These are phyloP conservation scores for Cerrena zonata DNA, from an alignment of 1,284 basidiomycete genomes.

Conservation along the genomic window DNA sequence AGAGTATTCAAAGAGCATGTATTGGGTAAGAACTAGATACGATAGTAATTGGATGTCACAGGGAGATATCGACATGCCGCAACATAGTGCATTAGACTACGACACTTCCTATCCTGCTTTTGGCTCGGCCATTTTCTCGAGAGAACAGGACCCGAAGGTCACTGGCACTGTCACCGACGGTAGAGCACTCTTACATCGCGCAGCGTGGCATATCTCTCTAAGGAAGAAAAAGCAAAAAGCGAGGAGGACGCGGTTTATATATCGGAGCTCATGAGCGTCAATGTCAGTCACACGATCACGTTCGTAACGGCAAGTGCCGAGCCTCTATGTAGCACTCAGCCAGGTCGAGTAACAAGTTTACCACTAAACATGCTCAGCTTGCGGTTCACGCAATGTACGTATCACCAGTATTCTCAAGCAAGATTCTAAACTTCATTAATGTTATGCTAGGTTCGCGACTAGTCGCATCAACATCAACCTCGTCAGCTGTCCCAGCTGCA, in stretches of 20 bases:
- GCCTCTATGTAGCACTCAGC: constrained; percentile 5
- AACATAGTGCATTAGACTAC: constrained; percentile 30
- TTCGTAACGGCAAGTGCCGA: constrained; percentile 3
- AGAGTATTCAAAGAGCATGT: not conserved
- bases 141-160: constrained; percentile 33
- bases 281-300: constrained; percentile 14
- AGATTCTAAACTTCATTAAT: no score
- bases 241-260: constrained; percentile 18
- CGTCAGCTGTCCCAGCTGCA: constrained; percentile 22
- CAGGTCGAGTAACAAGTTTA: constrained; percentile 13
- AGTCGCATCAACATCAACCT: constrained; percentile 40
- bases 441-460: constrained; percentile 40
- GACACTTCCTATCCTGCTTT: constrained; percentile 40
- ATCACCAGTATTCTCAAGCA: not conserved
- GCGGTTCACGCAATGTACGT: constrained; percentile 27
- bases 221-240: constrained; percentile 11
- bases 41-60: constrained; percentile 27
- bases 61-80: constrained; percentile 37
- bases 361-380: constrained; percentile 23
- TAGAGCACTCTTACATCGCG: constrained; percentile 31
- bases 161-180: constrained; percentile 39
- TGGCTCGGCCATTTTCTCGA: constrained; percentile 28
- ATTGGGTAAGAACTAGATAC: constrained; percentile 2
- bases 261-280: constrained; percentile 9
- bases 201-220: constrained; percentile 39